These are phyloP conservation scores for Camellia granthamiana DNA, from an alignment of 148 eudicot species.

Conservation along the genomic window DNA sequence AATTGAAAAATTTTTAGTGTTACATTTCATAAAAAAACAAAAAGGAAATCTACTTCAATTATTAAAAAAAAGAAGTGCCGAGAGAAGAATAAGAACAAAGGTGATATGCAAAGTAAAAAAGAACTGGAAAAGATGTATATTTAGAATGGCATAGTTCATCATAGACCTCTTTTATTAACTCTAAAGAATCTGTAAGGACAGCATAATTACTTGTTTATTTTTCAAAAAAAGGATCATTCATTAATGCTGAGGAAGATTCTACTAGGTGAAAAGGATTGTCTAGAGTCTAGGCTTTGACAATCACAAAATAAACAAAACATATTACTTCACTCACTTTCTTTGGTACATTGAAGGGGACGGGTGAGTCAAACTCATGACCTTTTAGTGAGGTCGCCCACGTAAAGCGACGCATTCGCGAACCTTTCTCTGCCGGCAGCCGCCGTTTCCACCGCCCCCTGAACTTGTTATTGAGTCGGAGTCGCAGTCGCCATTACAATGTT, in stretches of 20 bases:
- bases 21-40: not conserved
- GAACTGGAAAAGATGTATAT: not conserved
- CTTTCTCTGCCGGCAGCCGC: too few relatives aligned
- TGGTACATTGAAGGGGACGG: too few relatives aligned
- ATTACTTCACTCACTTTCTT: too few relatives aligned
- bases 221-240: not conserved
- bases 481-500: too few relatives aligned
- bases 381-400: too few relatives aligned
- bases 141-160: not conserved
- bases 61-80: not conserved
- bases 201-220: not conserved
- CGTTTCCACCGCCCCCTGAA: too few relatives aligned
- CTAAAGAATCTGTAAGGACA: conserved; percentile 3
- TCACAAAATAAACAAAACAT: too few relatives aligned
- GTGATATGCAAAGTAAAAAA: conserved; percentile 11
- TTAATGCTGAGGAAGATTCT: conserved; percentile 9
- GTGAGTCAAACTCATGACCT: too few relatives aligned
- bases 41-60: not conserved
- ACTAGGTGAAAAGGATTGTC: conserved; percentile 1
- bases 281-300: not conserved
- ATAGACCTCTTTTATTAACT: conserved; percentile 1
- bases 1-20: not conserved
- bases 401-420: too few relatives aligned
- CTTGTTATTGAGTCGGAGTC: too few relatives aligned
- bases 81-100: conserved; percentile 13